Conservation (phyloP, 2,329 filamentous ascomycete genomes). For the Penicillium nordicum region DNA sequence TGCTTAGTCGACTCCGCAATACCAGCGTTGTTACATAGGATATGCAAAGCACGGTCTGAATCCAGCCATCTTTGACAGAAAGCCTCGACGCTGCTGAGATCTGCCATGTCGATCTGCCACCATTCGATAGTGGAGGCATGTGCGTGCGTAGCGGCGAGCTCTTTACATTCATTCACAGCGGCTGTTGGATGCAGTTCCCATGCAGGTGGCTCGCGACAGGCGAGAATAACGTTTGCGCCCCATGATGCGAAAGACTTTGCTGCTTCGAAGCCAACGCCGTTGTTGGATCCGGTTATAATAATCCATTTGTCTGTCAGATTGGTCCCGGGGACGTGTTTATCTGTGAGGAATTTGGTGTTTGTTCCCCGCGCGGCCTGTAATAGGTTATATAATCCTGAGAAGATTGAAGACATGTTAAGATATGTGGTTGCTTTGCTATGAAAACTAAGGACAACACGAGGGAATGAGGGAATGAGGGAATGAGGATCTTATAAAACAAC, state of each 20-base stretch:
- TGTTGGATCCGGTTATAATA: slow-evolving; percentile 16
- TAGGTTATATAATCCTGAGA: background rate
- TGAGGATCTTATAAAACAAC: background rate
- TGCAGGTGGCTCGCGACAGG: slow-evolving; percentile 15
- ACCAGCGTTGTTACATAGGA: slow-evolving; percentile 18
- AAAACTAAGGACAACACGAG: background rate
- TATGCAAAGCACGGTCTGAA: slow-evolving; percentile 10
- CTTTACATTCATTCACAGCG: slow-evolving; percentile 9
- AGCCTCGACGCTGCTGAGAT: slow-evolving; percentile 12
- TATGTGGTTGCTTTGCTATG: background rate
- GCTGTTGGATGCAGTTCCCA: slow-evolving; percentile 12
- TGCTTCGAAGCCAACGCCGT: slow-evolving; percentile 15
- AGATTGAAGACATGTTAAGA: background rate
- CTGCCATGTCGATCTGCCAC: slow-evolving; percentile 16
- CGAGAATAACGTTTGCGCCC: slow-evolving; percentile 19
- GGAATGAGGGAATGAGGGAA: background rate
- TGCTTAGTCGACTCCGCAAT: background rate
- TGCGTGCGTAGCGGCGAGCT: slow-evolving; percentile 3
- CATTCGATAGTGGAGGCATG: slow-evolving; percentile 12
- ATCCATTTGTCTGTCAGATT: slow-evolving; percentile 14
- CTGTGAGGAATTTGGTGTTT: background rate
- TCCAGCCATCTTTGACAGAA: slow-evolving; percentile 13
- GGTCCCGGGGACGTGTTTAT: slow-evolving; percentile 4
- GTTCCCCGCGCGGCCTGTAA: background rate
- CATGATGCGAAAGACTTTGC: slow-evolving; percentile 14